Base-by-base conservation (phyloP, 768 basidiomycete genomes). In the Leucocoprinus sp. region DNA sequence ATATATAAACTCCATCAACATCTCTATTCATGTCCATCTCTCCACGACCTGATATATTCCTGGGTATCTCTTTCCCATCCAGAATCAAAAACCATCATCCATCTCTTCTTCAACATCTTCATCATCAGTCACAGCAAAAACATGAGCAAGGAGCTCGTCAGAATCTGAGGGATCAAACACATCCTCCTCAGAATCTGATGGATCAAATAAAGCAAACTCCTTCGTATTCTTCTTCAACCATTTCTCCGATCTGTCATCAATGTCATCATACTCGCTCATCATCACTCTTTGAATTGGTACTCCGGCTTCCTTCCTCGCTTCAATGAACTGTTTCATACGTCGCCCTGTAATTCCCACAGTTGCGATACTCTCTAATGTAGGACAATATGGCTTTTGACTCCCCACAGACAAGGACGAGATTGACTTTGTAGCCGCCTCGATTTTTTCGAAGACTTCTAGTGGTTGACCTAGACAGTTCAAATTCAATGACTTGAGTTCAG, bases 161-260 rank as follows among this genome's bases (percentile, higher is more conserved):
- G 43, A 35, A 4, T 48, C 53, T 2, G 45, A 48, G 1, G n/a
- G n/a, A n/a, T 45, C 42, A 42, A 18, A 37, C 33, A 29, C 55
- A 29, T 60, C 64, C 15, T 65, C 65, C 26, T 71, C 72, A 21
- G 62, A 64, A 40, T 76, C 80, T 23, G 78, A 79, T 26, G 75
- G 69, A 47, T 77, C 78, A 49, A 80, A 84, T 50, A 66, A 72
- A 8, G 74, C 73, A 12, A 84, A 67, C 24, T 61, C 61, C 47
- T 76, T 70, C 41, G 79, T 40, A 52, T 82, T 65, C 4, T 58
- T 58, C 41, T 58, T 64, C 29, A 84, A 54, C 82, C 81, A 84
- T 31, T 55, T 56, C 50, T 68, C 65, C 9, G 78, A 72, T 18
- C 62, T 61, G 1, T 53, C 41, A 0, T 58, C 52, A n/a, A 83